Evolutionary conservation across 352 stramenopile species (phyloP).

Genomic region (Saprolegnia diclina): DNA sequence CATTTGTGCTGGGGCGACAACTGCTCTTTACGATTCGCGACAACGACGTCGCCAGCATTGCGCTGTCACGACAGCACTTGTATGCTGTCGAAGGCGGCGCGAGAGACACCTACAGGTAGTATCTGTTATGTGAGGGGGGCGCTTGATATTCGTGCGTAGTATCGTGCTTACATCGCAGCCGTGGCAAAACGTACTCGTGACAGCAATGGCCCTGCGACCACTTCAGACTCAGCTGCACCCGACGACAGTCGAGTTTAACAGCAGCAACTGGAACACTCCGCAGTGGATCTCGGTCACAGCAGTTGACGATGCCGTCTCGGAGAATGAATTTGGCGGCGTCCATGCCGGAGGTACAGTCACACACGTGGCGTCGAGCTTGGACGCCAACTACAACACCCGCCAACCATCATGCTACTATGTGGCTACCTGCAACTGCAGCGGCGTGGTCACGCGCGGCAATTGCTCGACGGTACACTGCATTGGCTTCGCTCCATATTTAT

Average conservation of each 20-base stretch:
- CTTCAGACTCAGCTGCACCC: constrained; percentile 39
- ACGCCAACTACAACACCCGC: constrained; percentile 57
- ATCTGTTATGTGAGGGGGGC: neutral
- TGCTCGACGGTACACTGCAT: constrained; percentile 1
- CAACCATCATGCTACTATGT: constrained; percentile 60
- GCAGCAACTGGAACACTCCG: constrained; percentile 43
- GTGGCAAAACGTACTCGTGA: constrained; percentile 51
- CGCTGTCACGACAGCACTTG: constrained; percentile 48
- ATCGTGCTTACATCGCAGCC: constrained; percentile 50
- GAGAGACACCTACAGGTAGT: constrained; percentile 44
- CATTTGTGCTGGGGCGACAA: constrained; percentile 55
- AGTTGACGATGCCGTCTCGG: constrained; percentile 51
- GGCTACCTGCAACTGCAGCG: constrained; percentile 35
- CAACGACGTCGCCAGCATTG: constrained; percentile 51
- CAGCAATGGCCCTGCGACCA: constrained; percentile 38
- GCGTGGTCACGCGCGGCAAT: neutral
- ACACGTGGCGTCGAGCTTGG: constrained; percentile 50
- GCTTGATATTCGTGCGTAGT: neutral
- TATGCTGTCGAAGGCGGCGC: constrained; percentile 54
- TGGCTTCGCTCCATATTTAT: neutral
- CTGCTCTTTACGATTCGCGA: constrained; percentile 64
- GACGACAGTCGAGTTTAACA: constrained; percentile 37
- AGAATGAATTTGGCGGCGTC: constrained; percentile 56
- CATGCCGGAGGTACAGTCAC: constrained; percentile 49
- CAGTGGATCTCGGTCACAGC: constrained; percentile 43